Evolutionary conservation across 352 stramenopile species (phyloP), one percentile per base, ranked within the genome.

Genomic region (Globisporangium camurandrum): DNA sequence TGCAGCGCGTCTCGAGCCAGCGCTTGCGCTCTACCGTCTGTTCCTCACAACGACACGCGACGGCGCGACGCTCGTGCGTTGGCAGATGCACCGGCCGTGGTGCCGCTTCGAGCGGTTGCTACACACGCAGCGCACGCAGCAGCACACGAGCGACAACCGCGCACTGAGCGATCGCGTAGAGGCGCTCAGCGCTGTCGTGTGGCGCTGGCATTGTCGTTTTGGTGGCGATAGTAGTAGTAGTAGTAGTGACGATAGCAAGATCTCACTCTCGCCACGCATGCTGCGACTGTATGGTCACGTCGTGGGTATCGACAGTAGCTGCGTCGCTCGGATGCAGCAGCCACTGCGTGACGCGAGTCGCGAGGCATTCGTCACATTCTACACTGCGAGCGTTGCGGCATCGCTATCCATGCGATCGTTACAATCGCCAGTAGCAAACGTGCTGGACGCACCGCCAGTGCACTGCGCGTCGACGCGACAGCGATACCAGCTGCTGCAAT

Each of bases 71-170:
- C 39, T 54, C 7, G 46, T 60, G 23, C 26, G 19, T 17, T 60
- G 53, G 53, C 46, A 60, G 10, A 54, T 60, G 53, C 22, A 54
- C 28, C 48, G 50, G 9, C 53, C 46, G 14, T 60, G 46, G 53
- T 24, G 54, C 6, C 30, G 53, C 2, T 60, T 54, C 53, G 28
- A 50, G 41, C 53, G 53, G 2, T 4, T 50, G 16, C 22, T 45
- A 42, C 12, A 5, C 11, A 16, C 7, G 1, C 17, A 8, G 53
- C 52, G 4, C 22, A 54, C 17, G 27, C 22, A 28, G 3, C 28
- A 28, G n/a, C n/a, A n/a, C n/a, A n/a, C n/a, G n/a, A n/a, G 11
- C 28, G 28, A 34, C 28, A 34, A 34, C 28, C 6, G 11, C 28
- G 28, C 6, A 11, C 28, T 34, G 6, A 11, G 28, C 28, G 28